A percentile compares a stretch with the other conserved stretches of the same genome.
Evolutionary conservation across 2,329 filamentous ascomycete genomes (phyloP).

Genomic region (Emydomyces testavorans): DNA sequence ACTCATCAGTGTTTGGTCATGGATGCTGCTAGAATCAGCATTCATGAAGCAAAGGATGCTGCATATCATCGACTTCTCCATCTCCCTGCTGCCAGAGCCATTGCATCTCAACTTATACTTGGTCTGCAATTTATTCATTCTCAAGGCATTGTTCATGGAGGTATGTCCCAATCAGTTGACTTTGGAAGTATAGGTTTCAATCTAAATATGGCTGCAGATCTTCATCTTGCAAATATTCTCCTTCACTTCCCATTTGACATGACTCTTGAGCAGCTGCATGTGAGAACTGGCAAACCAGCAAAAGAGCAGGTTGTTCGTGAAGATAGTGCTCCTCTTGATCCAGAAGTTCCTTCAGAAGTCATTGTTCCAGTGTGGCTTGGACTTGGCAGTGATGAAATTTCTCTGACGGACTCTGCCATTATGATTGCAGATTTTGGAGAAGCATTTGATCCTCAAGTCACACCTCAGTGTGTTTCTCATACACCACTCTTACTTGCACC

Average conservation of each 20-base stretch:
- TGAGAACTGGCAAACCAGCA: conserved; percentile 18
- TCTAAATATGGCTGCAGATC: conserved; percentile 16
- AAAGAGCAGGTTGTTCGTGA: conserved; percentile 18
- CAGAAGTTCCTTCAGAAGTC: conserved; percentile 18
- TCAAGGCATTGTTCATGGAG: conserved; percentile 22
- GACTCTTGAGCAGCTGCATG: conserved; percentile 19
- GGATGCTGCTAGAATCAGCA: conserved; percentile 16
- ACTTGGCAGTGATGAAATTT: conserved; percentile 19
- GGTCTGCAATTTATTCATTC: conserved; percentile 19
- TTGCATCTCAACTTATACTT: conserved; percentile 19
- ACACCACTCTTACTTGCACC: conserved; percentile 18
- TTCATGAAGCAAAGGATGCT: conserved; percentile 17
- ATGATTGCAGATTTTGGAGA: conserved; percentile 24
- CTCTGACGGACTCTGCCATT: conserved; percentile 20
- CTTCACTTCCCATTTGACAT: conserved; percentile 16
- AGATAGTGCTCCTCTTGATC: conserved; percentile 17
- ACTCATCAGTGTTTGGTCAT: conserved; percentile 19
- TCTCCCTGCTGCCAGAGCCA: conserved; percentile 16
- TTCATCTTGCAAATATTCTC: conserved; percentile 22
- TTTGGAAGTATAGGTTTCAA: background rate
- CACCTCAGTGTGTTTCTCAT: conserved; percentile 11
- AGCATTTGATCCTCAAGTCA: conserved; percentile 17
- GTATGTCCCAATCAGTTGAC: conserved; percentile 13
- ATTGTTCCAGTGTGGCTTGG: conserved; percentile 21
- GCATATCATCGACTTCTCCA: conserved; percentile 15